phyloP scores from a whole-genome alignment of 2,329 filamentous ascomycete genomes.

The Pezicula radicicola region DNA sequence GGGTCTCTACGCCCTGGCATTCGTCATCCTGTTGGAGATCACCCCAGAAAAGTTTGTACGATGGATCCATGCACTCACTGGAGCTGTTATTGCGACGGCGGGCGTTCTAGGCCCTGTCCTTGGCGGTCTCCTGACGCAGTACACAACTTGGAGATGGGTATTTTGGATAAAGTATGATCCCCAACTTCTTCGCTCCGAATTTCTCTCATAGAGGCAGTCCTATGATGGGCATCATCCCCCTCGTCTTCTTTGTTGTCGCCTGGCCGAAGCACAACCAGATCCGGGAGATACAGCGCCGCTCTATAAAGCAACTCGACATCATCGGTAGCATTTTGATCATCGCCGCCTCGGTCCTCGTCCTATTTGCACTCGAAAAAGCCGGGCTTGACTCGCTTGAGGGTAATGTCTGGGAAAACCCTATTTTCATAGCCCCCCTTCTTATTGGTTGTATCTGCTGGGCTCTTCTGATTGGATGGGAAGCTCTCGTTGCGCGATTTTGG shows the following conservation, averaged over 20 bases:
- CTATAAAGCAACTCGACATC: constrained; percentile 43
- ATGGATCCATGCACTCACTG: constrained; percentile 44
- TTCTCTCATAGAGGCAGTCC: constrained; percentile 32
- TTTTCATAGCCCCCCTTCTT: constrained; percentile 41
- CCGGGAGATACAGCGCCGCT: constrained; percentile 37
- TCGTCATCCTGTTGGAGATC: constrained; percentile 40
- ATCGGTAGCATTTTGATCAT: constrained; percentile 52
- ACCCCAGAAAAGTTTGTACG: constrained; percentile 36
- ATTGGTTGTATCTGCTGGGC: constrained; percentile 34
- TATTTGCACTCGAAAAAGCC: constrained; percentile 51
- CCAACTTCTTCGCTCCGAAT: background rate
- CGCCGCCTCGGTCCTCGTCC: constrained; percentile 49
- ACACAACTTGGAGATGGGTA: constrained; percentile 26
- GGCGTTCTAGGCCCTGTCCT: constrained; percentile 8
- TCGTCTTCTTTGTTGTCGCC: constrained; percentile 42
- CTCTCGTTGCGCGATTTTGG: constrained; percentile 27
- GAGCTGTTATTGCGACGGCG: constrained; percentile 30
- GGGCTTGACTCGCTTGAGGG: constrained; percentile 8
- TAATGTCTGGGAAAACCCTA: constrained; percentile 35
- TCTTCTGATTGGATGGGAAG: constrained; percentile 37
- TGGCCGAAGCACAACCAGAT: constrained; percentile 45
- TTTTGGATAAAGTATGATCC: constrained; percentile 10
- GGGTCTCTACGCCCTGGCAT: constrained; percentile 33
- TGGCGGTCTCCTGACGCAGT: constrained; percentile 5
- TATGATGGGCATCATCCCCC: constrained; percentile 45